Base-by-base conservation (phyloP, 495 filamentous ascomycete species). In the Podospora bellae-mahoneyi region DNA sequence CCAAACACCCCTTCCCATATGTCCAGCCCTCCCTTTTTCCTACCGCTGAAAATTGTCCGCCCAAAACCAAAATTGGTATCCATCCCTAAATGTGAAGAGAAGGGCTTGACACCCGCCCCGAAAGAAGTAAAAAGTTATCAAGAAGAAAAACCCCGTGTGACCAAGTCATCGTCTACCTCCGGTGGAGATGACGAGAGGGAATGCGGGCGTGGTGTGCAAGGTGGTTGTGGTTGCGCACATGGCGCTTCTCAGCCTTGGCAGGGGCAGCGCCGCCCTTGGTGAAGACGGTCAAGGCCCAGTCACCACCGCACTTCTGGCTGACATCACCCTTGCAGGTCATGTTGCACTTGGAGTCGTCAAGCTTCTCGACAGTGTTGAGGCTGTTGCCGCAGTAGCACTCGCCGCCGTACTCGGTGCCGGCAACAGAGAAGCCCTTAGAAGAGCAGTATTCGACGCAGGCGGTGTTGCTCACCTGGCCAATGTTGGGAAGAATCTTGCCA, bases 371-470 rank as follows among this genome's bases (percentile, higher is more conserved):
- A 39, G 71, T 73, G 13, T 68, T 74, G 34, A 85, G 71, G 20
- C 67, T 67, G 70, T 87, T 86, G 44, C 85, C 88, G 74, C 89
- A 91, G 75, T 85, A 89, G 78, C 89, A 91, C 73, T 89, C 83
- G 59, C 82, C 83, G 64, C 82, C 86, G 66, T 89, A 90, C 76
- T 92, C 87, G 20, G 88, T 83, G 55, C 90, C 90, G 62, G 85
- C 85, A 73, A 85, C 84, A 69, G 63, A 75, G 72, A 77, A 88
- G 66, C 84, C 83, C 68, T 73, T 76, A 65, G 68, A 69, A 23
- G 78, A 75, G 78, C 87, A 89, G 76, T 87, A 84, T 44, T 81
- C 76, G 64, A 89, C 79, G 74, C 89, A 91, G 55, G 75, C 80
- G 69, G 83, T 82, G 66, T 89, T 84, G 59, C 83, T 89, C 74